These are phyloP conservation scores for Spatholobus suberectus DNA, from an alignment of 306 rosid genomes.

Conservation along the genomic window DNA sequence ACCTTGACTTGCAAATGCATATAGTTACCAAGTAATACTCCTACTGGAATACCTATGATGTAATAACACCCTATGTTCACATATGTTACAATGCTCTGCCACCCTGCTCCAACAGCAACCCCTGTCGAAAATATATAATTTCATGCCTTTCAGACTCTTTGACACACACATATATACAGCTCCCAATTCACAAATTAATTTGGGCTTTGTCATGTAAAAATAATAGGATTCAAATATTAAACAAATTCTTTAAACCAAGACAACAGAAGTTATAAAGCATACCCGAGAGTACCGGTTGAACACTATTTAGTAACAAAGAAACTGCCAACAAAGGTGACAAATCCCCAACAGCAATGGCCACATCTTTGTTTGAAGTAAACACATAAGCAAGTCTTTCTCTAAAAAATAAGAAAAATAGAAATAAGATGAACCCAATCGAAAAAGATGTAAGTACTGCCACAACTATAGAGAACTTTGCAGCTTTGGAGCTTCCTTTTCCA, in stretches of 20 bases:
- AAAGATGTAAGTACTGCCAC: slow-evolving; percentile 52
- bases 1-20: slow-evolving; percentile 52
- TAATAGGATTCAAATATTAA: background rate
- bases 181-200: too few relatives aligned
- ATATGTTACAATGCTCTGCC: slow-evolving; percentile 56
- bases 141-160: background rate
- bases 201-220: background rate
- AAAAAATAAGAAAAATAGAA: slow-evolving; percentile 50
- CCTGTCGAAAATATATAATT: slow-evolving; percentile 37
- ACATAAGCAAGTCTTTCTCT: slow-evolving; percentile 53
- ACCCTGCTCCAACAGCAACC: slow-evolving; percentile 64
- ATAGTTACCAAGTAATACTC: slow-evolving; percentile 44
- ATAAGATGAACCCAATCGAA: slow-evolving; percentile 45
- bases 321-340: slow-evolving; percentile 54
- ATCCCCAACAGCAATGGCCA: slow-evolving; percentile 49
- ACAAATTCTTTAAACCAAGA: background rate
- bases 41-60: slow-evolving; percentile 53
- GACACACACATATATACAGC: too few relatives aligned
- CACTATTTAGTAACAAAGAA: slow-evolving; percentile 60
- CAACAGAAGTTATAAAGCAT: background rate
- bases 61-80: slow-evolving; percentile 58
- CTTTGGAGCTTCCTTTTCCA: slow-evolving; percentile 58
- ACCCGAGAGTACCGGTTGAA: slow-evolving; percentile 70
- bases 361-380: slow-evolving; percentile 49
- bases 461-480: slow-evolving; percentile 53